Base-by-base conservation (phyloP, 2,329 filamentous ascomycete species). In the Ceratocystis eucalypticola region DNA sequence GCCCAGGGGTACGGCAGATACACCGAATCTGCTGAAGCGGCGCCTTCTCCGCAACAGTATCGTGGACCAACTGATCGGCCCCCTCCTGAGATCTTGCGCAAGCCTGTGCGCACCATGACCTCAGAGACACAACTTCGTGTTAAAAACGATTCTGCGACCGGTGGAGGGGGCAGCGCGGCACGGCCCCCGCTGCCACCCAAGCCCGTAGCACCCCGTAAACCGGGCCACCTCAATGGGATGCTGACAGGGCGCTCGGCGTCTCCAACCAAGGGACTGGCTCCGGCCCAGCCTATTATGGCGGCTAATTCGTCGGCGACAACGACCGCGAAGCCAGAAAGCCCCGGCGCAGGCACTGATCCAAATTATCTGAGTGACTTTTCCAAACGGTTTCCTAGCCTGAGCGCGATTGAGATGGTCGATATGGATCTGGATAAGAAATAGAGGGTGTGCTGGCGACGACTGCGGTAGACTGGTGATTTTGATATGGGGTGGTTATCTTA, bases 1-100 rank as follows among this genome's bases (percentile, higher is more conserved):
- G 92, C 92, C 0, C 87, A 92, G 69, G 93, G 93, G 0, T 97
- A 97, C 73, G 94, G 94, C 6, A 87, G 87, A 68, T 96, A 89
- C 74, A 91, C 92, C 22, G 88, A 86, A 69, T 75, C 76, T 20
- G 30, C 28, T 5, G 53, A 57, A 57, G 12, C 48, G 2, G 17
- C 66, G 2, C 30, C 57, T 8, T n/a, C 22, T n/a, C 53, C 57
- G n/a, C 61, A 62, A 7, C 61, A 50, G 17, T 17, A 25, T 20
- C 33, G 41, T 12, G 41, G 41, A 33, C 22, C 28, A 22, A 55
- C 41, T 3, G 33, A 45, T 10, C 53, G 45, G 10, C 28, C 48
- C 3, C 44, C 62, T 15, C 64, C 64, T 1, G 66, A 68, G 22
- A 37, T 59, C n/a, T 50, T 64, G 41, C 66, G 66, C 48, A 68